Base-by-base conservation (phyloP, 768 basidiomycete genomes). In the Hygrocybe punicea region DNA sequence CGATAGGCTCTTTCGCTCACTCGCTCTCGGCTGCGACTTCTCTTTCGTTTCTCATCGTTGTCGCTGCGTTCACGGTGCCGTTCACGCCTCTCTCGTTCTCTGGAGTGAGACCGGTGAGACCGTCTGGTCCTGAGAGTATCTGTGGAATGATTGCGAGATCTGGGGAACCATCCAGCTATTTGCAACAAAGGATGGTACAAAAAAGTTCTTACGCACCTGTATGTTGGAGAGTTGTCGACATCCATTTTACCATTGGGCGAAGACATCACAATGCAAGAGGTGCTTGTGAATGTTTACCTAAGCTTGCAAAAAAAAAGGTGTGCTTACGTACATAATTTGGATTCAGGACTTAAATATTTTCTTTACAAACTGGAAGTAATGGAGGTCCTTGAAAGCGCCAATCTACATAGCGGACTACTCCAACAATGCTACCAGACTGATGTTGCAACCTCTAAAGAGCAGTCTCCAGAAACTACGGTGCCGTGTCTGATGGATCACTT, bases 121-220 rank as follows among this genome's bases (percentile, higher is more conserved):
- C 81, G 80, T 62, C 78, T 80, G 19, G 88, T 90, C 44, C 82
- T 83, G 62, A 84, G 83, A 9, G 89, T 91, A 68, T 90, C 89
- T 36, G 84, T 84, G 3, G 89, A 90, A 69, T 84, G 82, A 67
- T 86, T 86, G 63, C 87, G 84, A 59, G 85, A 86, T 55, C 85
- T 85, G 58, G 36, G 13, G 47, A 24, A 56, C 60, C 48, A 35
- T 45, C 52, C 5, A 47, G 7, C 45, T 37, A 52, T 29, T 21
- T 35, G 53, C 36, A 39, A 34, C 45, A 50, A 45, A 47, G 45
- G 44, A 37, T 14, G 9, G 19, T 23, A 44, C 1, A 58, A 39
- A 42, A 49, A 39, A 23, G 39, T 51, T 51, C 23, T 48, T 17
- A 78, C 84, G 56, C 64, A 87, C 85, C 84, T 85, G 65, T 80